Base-by-base conservation (phyloP, 495 filamentous ascomycete genomes). In the Usnea hakonensis region DNA sequence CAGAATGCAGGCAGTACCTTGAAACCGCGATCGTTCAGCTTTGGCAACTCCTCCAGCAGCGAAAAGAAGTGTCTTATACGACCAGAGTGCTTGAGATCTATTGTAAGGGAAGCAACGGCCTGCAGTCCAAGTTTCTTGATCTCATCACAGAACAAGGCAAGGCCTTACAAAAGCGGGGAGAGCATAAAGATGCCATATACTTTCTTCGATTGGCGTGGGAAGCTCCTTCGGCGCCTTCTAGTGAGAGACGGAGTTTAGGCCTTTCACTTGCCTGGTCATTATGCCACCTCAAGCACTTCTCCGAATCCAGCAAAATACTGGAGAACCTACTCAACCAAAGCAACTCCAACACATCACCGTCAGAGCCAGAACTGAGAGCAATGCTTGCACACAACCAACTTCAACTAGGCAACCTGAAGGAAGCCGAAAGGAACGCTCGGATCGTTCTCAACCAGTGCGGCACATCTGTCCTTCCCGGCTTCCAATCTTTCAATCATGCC, bases 321-420 rank as follows among this genome's bases (percentile, higher is more conserved):
- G 40, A 30, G 19, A 38, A 7, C 28, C 57, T 59, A 19, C 57
- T 59, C n/a, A 41, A 46, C 9, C 35, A 21, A 16, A 23, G 30
- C 35, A 41, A 38, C 23, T 23, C 57, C 21, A 40, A 41, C 21
- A 59, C 35, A 17, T 41, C 57, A 16, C 9, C 40, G 14, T 41
- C 36, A 23, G 37, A 44, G n/a, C 28, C 5, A 19, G 36, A 59
- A 23, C 30, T 59, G n/a, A 59, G 21, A 41, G 57, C 57, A 19
- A 30, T 43, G n/a, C 57, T 59, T 21, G 57, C 57, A n/a, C 57
- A 59, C 57, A 23, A 10, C 57, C 37, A 59, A 23, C 37, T 59
- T 9, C 36, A 40, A 9, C 35, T 46, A 16, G 19, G 35, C 16
- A 59, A 59, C 19, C 40, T 44, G 11, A 9, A 7, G 26, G 36